Percentiles rank a stretch among this genome's conserved stretches.
Evolutionary conservation across 352 stramenopile genomes (phyloP).

Genomic region (Pythium phragmiticola): DNA sequence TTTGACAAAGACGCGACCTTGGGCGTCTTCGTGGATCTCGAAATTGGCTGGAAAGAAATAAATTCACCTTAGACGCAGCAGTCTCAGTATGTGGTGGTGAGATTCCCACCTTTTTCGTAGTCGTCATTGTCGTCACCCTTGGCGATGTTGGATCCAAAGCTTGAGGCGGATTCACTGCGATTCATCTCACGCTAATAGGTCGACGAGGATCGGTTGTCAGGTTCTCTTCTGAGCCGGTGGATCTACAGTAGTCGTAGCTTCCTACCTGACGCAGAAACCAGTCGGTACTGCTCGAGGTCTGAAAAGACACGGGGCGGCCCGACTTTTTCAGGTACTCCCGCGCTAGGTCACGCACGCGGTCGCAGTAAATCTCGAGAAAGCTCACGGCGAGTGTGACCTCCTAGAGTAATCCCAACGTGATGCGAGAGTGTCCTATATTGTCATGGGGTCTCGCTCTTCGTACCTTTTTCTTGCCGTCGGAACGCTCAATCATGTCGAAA

Average conservation of each 20-base stretch:
- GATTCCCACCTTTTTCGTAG: conserved; percentile 69
- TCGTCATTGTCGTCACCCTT: conserved; percentile 75
- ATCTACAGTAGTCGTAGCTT: not conserved
- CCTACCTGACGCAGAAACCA: conserved; percentile 80
- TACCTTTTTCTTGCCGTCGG: conserved; percentile 61
- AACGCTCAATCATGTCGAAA: conserved; percentile 79
- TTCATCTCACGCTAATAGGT: conserved; percentile 54
- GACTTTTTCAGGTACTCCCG: conserved; percentile 85
- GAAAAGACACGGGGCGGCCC: conserved; percentile 60
- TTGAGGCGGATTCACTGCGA: conserved; percentile 61
- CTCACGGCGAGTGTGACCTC: conserved; percentile 85
- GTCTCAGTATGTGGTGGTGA: not conserved
- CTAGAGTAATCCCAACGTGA: conserved; percentile 24
- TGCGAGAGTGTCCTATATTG: too few species aligned
- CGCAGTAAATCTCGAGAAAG: conserved; percentile 94
- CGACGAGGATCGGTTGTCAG: not conserved
- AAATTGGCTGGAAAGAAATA: conserved; percentile 61
- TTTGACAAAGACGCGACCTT: conserved; percentile 93
- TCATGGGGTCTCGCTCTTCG: not conserved
- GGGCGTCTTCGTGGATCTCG: conserved; percentile 92
- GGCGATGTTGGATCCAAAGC: conserved; percentile 54
- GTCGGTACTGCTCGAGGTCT: conserved; percentile 76
- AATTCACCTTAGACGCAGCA: not conserved
- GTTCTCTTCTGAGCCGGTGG: not conserved
- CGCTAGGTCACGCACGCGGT: conserved; percentile 90